Evolutionary conservation across 192 early-diverging fungal species (phyloP).

Genomic region (Linnemannia elongata): DNA sequence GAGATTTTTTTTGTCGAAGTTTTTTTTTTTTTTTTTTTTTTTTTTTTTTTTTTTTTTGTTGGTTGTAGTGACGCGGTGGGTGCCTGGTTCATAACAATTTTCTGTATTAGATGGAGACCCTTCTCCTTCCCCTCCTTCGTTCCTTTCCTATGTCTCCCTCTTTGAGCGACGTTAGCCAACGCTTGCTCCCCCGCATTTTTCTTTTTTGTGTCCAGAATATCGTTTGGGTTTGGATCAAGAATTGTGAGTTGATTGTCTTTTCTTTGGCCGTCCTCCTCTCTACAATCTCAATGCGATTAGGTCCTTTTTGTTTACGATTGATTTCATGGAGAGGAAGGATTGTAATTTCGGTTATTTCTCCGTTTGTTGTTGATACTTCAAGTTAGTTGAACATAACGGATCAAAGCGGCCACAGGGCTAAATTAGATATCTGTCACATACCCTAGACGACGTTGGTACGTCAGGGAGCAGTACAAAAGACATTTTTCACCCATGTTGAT

Average conservation of each 20-base stretch:
- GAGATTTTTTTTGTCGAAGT: not conserved
- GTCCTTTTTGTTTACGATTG: not conserved
- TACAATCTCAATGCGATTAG: no score
- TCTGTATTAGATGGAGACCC: not conserved
- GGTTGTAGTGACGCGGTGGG: no score
- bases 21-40: not conserved
- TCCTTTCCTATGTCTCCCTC: not conserved
- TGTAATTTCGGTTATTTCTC: not conserved
- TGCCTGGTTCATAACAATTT: not conserved
- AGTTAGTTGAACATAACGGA: not conserved
- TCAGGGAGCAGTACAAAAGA: no score
- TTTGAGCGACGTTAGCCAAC: slow-evolving; percentile 1
- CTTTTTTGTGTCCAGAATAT: slow-evolving; percentile 1
- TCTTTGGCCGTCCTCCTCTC: not conserved
- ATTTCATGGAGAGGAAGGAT: not conserved
- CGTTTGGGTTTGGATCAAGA: not conserved
- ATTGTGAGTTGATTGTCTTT: not conserved
- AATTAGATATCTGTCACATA: not conserved
- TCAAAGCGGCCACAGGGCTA: slow-evolving; percentile 8
- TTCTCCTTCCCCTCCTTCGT: not conserved
- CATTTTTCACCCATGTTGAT: not conserved
- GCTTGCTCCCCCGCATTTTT: slow-evolving; percentile 44
- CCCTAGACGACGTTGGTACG: no score
- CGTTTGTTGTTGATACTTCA: not conserved
- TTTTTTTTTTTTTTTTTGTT: not conserved